Conservation (phyloP, 176 grass and related monocot species). For the Themeda triandra region DNA sequence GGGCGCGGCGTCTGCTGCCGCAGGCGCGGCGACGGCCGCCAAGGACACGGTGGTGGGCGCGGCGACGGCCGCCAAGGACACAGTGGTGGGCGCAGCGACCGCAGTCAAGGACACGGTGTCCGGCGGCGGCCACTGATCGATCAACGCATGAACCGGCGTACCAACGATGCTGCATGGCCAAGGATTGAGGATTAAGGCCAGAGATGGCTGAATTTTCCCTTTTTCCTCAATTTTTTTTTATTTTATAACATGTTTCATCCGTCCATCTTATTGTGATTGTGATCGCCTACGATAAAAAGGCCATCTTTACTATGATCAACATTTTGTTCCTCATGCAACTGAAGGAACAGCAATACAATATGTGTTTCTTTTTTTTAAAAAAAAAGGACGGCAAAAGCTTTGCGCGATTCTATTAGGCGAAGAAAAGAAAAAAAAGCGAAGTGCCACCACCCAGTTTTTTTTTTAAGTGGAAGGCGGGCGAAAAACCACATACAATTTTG, state of each 20-base stretch:
- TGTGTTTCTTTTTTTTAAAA: too few relatives aligned
- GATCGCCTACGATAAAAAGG: background rate
- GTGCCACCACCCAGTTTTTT: too few relatives aligned
- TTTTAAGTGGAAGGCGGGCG: too few relatives aligned
- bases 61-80: background rate
- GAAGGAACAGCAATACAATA: background rate
- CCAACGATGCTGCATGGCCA: background rate
- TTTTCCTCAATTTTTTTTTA: background rate
- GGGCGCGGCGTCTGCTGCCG: background rate
- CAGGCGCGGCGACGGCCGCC: background rate
- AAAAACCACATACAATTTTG: too few relatives aligned
- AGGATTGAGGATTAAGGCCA: background rate
- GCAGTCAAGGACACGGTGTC: constrained; percentile 2
- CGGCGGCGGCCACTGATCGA: constrained; percentile 7
- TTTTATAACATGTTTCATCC: background rate
- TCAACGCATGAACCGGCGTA: background rate
- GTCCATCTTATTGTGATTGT: background rate
- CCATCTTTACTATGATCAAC: background rate
- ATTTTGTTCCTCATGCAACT: background rate
- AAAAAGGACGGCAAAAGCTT: too few relatives aligned
- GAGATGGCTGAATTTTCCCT: background rate
- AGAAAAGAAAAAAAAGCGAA: too few relatives aligned
- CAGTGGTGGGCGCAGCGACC: background rate
- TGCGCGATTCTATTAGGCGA: too few relatives aligned
- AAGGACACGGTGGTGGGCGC: constrained; percentile 8